These are phyloP conservation scores for Clonostachys rosea DNA, from an alignment of 2,329 filamentous ascomycete genomes.

Conservation along the genomic window DNA sequence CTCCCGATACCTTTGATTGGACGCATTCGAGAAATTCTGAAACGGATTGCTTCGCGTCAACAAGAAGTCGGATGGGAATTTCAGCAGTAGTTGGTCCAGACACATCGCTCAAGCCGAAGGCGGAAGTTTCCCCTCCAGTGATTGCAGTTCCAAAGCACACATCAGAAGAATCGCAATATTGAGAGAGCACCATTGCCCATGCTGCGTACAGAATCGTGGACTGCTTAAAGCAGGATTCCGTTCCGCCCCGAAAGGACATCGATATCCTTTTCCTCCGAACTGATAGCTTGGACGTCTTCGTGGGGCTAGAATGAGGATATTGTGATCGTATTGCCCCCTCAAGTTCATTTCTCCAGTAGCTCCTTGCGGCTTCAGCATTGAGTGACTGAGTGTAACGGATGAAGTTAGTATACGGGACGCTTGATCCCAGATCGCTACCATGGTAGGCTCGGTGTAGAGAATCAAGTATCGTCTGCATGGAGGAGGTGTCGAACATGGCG, in stretches of 20 bases:
- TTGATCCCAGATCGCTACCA: constrained; percentile 7
- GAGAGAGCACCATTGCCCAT: constrained; percentile 1
- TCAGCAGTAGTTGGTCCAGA: constrained; percentile 8
- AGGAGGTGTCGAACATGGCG: constrained; percentile 10
- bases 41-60: constrained; percentile 3
- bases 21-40: constrained; percentile 3
- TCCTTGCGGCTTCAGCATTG: background rate
- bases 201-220: constrained; percentile 5
- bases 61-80: constrained; percentile 5
- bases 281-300: background rate
- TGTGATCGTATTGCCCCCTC: constrained; percentile 1
- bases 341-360: background rate
- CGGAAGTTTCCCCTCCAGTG: constrained; percentile 8
- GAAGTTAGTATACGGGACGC: background rate
- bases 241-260: background rate
- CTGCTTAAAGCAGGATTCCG: constrained; percentile 4
- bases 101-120: constrained; percentile 4
- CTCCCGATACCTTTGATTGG: constrained; percentile 3
- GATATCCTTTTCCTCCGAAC: background rate
- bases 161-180: constrained; percentile 25
- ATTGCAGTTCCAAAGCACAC: constrained; percentile 10
- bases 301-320: constrained; percentile 1
- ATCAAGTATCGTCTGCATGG: constrained; percentile 4
- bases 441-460: background rate
- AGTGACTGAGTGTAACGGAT: background rate